Evolutionary conservation across 495 filamentous ascomycete species (phyloP), one percentile per base, ranked within the genome.

Genomic region (Aspergillus saccharolyticus): DNA sequence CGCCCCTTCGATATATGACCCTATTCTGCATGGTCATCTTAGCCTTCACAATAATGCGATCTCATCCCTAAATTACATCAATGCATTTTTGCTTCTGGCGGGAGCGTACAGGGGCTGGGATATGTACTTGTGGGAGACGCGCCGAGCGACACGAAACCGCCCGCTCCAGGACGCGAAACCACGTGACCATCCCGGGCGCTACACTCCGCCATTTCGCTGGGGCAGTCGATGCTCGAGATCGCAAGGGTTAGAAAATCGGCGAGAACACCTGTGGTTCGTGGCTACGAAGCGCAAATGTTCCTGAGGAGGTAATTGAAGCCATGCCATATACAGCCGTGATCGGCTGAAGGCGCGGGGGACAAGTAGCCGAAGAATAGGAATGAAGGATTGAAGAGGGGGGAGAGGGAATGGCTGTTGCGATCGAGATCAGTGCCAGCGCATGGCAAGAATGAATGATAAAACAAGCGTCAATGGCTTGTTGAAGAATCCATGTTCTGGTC

Each of bases 101-200:
- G 45, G 53, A 24, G n/a, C 30, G 42, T 18, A 45, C 43, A 19
- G 3, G 12, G 14, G 17, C 18, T 25, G 50, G 14, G 18, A 19
- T 16, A 25, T 47, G 14, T 4, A n/a, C 53, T 10, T 1, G 57
- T 17, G 17, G 55, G 47, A 21, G n/a, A 62, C 63, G 63, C 66
- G 66, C 54, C 47, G 52, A 47, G 21, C 9, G 53, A 58, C 63
- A 64, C 61, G 61, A 55, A 52, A 28, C 52, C 28, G 20, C 30
- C 10, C 18, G 19, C 60, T 56, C 55, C 55, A 47, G 52, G 63
- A 69, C 66, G 54, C 66, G 66, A 56, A 43, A n/a, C 16, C 66
- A 69, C 64, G 66, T 69, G 66, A 66, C 19, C 18, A 0, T 2
- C 16, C 8, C 14, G 20, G 21, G 44, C 54, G 49, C 43, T 21